Percentiles rank a stretch among this genome's conserved stretches.
Conservation (phyloP, 2,329 filamentous ascomycete species). For the Rachicladosporium sp. region DNA sequence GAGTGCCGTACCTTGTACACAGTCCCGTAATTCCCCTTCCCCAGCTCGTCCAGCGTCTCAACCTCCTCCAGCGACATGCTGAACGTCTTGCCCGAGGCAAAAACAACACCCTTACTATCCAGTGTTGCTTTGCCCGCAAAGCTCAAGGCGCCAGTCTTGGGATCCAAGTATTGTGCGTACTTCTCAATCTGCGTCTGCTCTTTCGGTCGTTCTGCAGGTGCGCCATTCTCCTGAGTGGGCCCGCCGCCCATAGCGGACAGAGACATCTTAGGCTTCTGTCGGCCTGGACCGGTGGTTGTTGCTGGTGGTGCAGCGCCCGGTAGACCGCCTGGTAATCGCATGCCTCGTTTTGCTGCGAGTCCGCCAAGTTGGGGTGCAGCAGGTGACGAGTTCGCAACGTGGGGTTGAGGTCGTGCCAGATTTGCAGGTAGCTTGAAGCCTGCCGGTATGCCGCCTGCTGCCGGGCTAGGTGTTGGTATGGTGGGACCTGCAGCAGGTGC, state of each 20-base stretch:
- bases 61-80: slow-evolving; percentile 93
- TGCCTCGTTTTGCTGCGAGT: slow-evolving; percentile 56
- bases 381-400: slow-evolving; percentile 37
- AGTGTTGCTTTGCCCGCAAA: slow-evolving; percentile 90
- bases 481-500: slow-evolving; percentile 2
- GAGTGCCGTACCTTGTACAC: slow-evolving; percentile 93
- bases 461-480: slow-evolving; percentile 10
- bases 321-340: slow-evolving; percentile 49
- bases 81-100: slow-evolving; percentile 78
- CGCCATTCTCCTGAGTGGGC: neutral
- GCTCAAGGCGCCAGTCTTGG: slow-evolving; percentile 78
- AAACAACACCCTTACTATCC: slow-evolving; percentile 80
- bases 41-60: slow-evolving; percentile 81
- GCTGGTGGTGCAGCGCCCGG: slow-evolving; percentile 31
- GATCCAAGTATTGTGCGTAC: slow-evolving; percentile 74
- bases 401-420: slow-evolving; percentile 25
- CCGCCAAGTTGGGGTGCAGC: slow-evolving; percentile 34
- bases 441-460: slow-evolving; percentile 27
- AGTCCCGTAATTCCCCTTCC: slow-evolving; percentile 96
- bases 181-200: slow-evolving; percentile 41
- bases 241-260: slow-evolving; percentile 30
- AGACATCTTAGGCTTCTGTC: slow-evolving; percentile 31
- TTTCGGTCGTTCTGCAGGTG: slow-evolving; percentile 21
- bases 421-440: slow-evolving; percentile 32
- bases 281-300: slow-evolving; percentile 16